phyloP scores from a whole-genome alignment of 306 rosid species.

The Comarum palustre region DNA sequence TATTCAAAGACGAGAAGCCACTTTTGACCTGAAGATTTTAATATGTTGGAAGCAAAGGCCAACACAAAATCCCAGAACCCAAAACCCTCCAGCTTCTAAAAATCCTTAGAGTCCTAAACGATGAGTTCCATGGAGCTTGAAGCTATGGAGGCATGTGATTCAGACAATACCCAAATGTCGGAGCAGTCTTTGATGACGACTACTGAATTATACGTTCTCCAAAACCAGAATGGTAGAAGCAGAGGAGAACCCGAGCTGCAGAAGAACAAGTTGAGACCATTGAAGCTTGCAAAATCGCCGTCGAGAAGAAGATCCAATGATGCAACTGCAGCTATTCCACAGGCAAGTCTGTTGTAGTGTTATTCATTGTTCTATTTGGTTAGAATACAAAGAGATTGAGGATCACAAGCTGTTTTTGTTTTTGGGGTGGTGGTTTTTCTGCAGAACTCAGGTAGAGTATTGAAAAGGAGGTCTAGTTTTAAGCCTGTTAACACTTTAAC shows the following conservation, averaged over 20 bases:
- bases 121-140: conserved; percentile 28
- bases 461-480: conserved; percentile 29
- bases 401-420: neutral
- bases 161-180: conserved; percentile 16
- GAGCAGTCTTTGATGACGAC: conserved; percentile 26
- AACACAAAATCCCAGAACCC: conserved; percentile 4
- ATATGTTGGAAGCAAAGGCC: neutral
- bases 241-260: conserved; percentile 34
- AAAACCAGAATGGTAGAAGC: conserved; percentile 19
- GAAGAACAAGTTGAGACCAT: conserved; percentile 58
- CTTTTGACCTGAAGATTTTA: neutral
- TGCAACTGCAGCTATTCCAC: conserved; percentile 38
- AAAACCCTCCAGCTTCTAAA: neutral
- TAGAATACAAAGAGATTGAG: neutral
- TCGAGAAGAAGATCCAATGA: conserved; percentile 31
- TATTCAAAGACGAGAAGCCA: neutral
- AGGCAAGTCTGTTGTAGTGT: conserved; percentile 37
- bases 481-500: conserved; percentile 33
- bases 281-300: conserved; percentile 50
- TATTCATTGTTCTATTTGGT: neutral
- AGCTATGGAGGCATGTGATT: conserved; percentile 18
- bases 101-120: neutral
- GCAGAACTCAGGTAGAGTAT: conserved; percentile 40
- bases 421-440: conserved; percentile 19
- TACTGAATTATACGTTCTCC: conserved; percentile 25